Conservation (phyloP, 768 basidiomycete genomes). For the Pleurotus salmoneostramineus region DNA sequence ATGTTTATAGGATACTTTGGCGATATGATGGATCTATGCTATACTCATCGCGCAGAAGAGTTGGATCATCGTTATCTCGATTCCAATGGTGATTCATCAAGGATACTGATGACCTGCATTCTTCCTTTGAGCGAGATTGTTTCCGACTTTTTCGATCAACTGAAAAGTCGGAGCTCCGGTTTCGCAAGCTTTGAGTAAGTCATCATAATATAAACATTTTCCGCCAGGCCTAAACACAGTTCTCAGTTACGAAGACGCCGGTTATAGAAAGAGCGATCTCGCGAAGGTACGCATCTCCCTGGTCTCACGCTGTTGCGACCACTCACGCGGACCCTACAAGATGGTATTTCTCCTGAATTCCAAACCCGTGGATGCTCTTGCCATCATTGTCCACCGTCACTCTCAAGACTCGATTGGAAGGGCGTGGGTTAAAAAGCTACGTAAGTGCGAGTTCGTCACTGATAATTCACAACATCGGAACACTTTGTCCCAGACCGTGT, state of each 20-base stretch:
- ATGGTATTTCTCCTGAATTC: slow-evolving; percentile 89
- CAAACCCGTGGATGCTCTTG: slow-evolving; percentile 89
- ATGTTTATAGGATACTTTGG: slow-evolving; percentile 75
- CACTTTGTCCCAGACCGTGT: slow-evolving; percentile 62
- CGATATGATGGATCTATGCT: slow-evolving; percentile 94
- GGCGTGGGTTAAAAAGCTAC: slow-evolving; percentile 89
- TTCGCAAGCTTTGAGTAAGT: slow-evolving; percentile 90
- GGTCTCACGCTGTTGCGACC: neutral
- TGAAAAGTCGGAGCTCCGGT: slow-evolving; percentile 90
- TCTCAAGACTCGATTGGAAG: slow-evolving; percentile 71
- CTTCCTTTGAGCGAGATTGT: slow-evolving; percentile 93
- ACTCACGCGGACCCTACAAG: slow-evolving; percentile 31
- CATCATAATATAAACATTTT: neutral
- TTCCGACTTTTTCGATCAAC: slow-evolving; percentile 90
- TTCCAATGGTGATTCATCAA: slow-evolving; percentile 42
- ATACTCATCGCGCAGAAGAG: slow-evolving; percentile 77
- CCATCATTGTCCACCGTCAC: slow-evolving; percentile 85
- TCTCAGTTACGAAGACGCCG: slow-evolving; percentile 88
- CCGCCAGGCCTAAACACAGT: neutral
- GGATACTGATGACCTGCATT: slow-evolving; percentile 77
- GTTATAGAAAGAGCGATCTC: slow-evolving; percentile 77
- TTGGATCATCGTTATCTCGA: slow-evolving; percentile 86
- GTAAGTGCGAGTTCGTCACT: slow-evolving; percentile 40
- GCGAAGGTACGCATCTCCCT: slow-evolving; percentile 56
- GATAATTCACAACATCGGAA: neutral